Percentiles rank a stretch among this genome's conserved stretches.
phyloP scores from a whole-genome alignment of 2,329 filamentous ascomycete species.

The Drechslerella stenobrocha region DNA sequence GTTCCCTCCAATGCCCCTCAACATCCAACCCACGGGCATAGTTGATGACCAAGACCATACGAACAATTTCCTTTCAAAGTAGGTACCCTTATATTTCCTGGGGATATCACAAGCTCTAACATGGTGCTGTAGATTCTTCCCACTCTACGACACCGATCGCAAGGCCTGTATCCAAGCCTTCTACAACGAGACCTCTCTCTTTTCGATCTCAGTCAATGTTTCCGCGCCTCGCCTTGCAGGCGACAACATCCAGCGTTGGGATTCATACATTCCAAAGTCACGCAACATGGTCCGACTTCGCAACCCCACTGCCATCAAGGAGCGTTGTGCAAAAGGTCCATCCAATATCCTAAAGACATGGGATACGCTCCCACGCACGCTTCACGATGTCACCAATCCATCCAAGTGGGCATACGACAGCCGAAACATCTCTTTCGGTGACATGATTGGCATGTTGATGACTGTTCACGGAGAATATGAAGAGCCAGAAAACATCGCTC shows the following conservation, averaged over 20 bases:
- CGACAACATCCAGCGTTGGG: constrained; percentile 61
- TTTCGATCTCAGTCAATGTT: constrained; percentile 75
- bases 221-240: constrained; percentile 59
- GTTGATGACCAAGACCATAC: constrained; percentile 50
- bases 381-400: constrained; percentile 70
- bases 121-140: constrained; percentile 62
- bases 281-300: constrained; percentile 66
- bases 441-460: constrained; percentile 77
- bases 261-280: constrained; percentile 73
- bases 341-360: constrained; percentile 70
- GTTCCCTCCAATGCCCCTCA: constrained; percentile 31
- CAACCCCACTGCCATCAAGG: constrained; percentile 61
- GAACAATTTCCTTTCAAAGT: constrained; percentile 51
- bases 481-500: constrained; percentile 66
- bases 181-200: constrained; percentile 75
- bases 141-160: constrained; percentile 73
- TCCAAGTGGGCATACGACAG: constrained; percentile 83
- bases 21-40: constrained; percentile 19
- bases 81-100: constrained; percentile 20
- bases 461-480: constrained; percentile 83
- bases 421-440: constrained; percentile 71
- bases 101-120: not conserved
- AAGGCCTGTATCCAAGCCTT: constrained; percentile 65
- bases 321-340: constrained; percentile 68
- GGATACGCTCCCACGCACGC: constrained; percentile 70